Evolutionary conservation across 2,329 filamentous ascomycete species (phyloP).

Genomic region (Teratosphaeria destructans): DNA sequence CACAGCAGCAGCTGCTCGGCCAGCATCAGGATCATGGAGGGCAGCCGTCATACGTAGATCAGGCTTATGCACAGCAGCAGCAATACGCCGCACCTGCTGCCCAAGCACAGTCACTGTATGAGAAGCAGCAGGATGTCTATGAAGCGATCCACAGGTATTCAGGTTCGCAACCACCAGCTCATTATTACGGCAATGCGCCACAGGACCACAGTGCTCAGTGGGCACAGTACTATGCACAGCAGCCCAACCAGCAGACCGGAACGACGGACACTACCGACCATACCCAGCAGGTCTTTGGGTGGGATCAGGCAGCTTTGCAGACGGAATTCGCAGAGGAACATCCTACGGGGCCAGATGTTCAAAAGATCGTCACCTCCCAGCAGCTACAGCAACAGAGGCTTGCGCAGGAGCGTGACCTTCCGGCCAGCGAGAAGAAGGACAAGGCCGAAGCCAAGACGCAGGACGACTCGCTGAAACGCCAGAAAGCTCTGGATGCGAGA

Average conservation of each 20-base stretch:
- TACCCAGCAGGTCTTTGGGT: background rate
- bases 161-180: background rate
- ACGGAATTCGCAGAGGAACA: background rate
- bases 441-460: background rate
- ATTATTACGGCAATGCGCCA: background rate
- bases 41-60: background rate
- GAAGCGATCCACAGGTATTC: background rate
- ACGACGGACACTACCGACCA: background rate
- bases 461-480: background rate
- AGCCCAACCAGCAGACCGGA: background rate
- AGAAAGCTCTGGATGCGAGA: too few relatives aligned
- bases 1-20: background rate
- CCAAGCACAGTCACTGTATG: background rate
- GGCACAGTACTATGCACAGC: background rate
- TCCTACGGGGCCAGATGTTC: background rate
- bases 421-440: background rate
- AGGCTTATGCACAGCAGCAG: background rate
- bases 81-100: background rate
- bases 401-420: background rate
- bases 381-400: background rate
- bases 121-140: background rate
- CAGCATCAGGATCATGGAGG: background rate
- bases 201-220: background rate
- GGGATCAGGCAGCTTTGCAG: background rate
- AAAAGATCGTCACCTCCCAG: background rate